phyloP scores from a whole-genome alignment of 495 filamentous ascomycete species.

The Aspergillus haitiensis region DNA sequence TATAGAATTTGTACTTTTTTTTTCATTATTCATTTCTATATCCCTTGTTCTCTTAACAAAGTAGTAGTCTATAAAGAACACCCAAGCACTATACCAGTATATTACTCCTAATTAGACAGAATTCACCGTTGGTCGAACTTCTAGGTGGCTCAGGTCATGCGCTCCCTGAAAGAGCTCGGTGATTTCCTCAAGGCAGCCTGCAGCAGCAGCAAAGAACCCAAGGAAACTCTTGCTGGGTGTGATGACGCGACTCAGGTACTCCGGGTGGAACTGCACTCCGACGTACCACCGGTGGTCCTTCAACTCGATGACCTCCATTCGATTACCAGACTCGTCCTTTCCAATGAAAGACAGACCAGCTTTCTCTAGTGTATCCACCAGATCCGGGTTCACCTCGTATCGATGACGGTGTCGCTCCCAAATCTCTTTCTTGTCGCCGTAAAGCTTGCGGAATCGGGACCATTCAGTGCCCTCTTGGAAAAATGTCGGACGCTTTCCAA shows the following conservation, averaged over 20 bases:
- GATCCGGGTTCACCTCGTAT: conserved; percentile 49
- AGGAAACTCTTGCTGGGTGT: conserved; percentile 76
- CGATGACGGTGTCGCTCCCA: conserved; percentile 51
- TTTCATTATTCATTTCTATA: conserved; percentile 8
- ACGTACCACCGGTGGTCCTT: conserved; percentile 90
- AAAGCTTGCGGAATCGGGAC: conserved; percentile 73
- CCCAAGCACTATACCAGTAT: background rate
- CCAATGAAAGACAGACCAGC: conserved; percentile 53
- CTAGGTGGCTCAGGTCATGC: conserved; percentile 16
- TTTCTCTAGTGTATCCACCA: conserved; percentile 37
- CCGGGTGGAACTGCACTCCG: conserved; percentile 86
- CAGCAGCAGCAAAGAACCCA: conserved; percentile 79
- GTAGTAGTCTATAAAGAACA: conserved; percentile 7
- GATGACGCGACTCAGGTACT: conserved; percentile 73
- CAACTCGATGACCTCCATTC: conserved; percentile 91
- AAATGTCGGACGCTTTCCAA: conserved; percentile 70
- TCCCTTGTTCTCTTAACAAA: conserved; percentile 5
- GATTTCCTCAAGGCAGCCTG: conserved; percentile 59
- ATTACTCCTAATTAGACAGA: background rate
- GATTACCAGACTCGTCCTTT: conserved; percentile 77
- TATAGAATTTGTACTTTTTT: background rate
- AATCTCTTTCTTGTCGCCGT: conserved; percentile 55
- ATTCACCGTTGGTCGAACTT: conserved; percentile 8
- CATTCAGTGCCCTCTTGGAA: conserved; percentile 81
- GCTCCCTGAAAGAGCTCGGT: conserved; percentile 25